A percentile compares a stretch with the other conserved stretches of the same genome.
These are phyloP conservation scores for Mycena floridula DNA, from an alignment of 768 basidiomycete genomes.

Conservation along the genomic window DNA sequence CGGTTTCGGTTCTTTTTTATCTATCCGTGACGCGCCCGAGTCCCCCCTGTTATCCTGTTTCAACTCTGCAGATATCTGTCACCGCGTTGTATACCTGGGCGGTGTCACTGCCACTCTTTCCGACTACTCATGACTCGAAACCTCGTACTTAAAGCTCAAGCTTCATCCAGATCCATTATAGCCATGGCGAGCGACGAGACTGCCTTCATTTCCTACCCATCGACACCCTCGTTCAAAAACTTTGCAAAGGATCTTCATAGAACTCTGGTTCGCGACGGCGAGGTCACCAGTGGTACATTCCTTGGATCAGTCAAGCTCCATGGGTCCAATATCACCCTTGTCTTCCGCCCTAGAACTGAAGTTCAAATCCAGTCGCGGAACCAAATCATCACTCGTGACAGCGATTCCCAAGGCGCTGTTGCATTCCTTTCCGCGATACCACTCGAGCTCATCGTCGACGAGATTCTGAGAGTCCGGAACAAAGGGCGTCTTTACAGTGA, in stretches of 20 bases:
- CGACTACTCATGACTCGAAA: too few relatives aligned
- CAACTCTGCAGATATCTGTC: too few relatives aligned
- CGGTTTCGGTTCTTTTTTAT: too few relatives aligned
- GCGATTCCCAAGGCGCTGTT: conserved; percentile 11
- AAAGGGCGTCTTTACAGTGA: conserved; percentile 5
- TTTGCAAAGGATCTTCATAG: conserved; percentile 9
- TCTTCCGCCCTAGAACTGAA: conserved; percentile 4
- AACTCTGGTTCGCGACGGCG: conserved; percentile 3
- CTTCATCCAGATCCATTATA: too few relatives aligned
- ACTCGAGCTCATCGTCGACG: conserved; percentile 12
- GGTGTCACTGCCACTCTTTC: too few relatives aligned
- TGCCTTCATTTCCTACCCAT: conserved; percentile 15
- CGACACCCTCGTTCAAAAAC: conserved; percentile 12
- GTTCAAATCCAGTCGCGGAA: conserved; percentile 15
- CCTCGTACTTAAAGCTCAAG: too few relatives aligned
- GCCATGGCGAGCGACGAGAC: too few relatives aligned
- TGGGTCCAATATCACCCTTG: conserved; percentile 14
- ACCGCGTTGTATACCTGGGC: too few relatives aligned
- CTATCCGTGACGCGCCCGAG: too few relatives aligned
- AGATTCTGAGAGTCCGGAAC: conserved; percentile 10
- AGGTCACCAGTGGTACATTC: conserved; percentile 12
- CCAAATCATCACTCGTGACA: conserved; percentile 10
- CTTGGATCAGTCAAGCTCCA: conserved; percentile 15
- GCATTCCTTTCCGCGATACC: conserved; percentile 12
- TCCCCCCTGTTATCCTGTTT: too few relatives aligned